Conservation (phyloP, 2,329 filamentous ascomycete species). For the Fusarium anguioides region DNA sequence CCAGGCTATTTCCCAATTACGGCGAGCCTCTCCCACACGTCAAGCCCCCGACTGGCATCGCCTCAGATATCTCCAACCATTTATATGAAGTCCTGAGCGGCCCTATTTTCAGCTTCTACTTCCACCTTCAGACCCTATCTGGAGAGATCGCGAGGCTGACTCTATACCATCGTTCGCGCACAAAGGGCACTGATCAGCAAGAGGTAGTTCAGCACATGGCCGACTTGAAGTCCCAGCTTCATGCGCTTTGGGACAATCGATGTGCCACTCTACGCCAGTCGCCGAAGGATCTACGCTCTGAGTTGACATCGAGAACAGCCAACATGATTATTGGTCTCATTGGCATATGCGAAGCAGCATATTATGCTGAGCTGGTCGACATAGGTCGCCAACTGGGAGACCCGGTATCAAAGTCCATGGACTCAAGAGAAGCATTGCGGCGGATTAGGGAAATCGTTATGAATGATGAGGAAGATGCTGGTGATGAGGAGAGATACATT, state of each 20-base stretch:
- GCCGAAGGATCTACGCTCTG: fast-evolving
- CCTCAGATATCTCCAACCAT: background rate
- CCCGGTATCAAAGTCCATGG: background rate
- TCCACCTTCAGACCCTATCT: background rate
- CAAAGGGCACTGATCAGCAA: background rate
- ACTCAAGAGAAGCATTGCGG: background rate
- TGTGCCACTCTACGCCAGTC: background rate
- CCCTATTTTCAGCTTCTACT: background rate
- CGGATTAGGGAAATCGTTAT: background rate
- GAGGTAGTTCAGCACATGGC: background rate
- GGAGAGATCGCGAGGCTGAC: background rate
- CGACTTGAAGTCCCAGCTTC: background rate
- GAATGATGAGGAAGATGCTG: fast-evolving
- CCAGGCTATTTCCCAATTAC: background rate
- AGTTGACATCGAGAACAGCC: background rate
- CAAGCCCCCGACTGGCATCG: background rate
- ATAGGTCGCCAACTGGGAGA: background rate
- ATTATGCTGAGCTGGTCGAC: background rate
- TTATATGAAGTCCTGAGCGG: background rate
- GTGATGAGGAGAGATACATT: fast-evolving
- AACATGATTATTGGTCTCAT: background rate
- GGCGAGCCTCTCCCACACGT: background rate
- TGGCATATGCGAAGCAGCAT: background rate
- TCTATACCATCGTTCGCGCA: background rate
- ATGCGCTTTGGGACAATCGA: background rate